Evolutionary conservation across 345 rosid genomes (phyloP).

Genomic region (Combretum micranthum): DNA sequence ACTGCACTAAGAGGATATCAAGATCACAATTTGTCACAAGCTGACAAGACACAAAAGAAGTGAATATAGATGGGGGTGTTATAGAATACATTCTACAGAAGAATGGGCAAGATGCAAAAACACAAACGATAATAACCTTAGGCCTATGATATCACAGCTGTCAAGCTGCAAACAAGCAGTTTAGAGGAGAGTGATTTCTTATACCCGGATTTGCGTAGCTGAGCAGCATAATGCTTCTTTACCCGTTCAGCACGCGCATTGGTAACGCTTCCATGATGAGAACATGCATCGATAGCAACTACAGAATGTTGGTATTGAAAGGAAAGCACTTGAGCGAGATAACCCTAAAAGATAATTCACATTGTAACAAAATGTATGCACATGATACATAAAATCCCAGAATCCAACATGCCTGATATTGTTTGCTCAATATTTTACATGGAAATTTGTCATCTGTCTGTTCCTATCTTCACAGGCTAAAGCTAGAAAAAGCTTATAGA

Average conservation of each 20-base stretch:
- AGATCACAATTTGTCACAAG: slow-evolving; percentile 11
- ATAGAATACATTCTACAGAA: no score
- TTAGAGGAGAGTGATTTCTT: background rate
- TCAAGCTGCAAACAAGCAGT: no score
- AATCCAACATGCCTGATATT: no score
- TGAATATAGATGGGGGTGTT: background rate
- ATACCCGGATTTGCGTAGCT: slow-evolving; percentile 67
- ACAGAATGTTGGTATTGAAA: slow-evolving; percentile 73
- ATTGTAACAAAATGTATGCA: slow-evolving; percentile 9
- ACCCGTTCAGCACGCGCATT: slow-evolving; percentile 80
- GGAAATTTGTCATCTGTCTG: no score
- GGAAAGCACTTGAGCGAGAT: slow-evolving; percentile 89
- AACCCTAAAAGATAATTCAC: slow-evolving; percentile 46
- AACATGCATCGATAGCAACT: slow-evolving; percentile 78
- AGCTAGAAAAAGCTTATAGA: no score
- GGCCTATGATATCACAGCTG: no score
- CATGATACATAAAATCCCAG: background rate
- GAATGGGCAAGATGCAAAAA: no score
- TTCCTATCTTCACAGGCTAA: no score
- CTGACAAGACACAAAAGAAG: slow-evolving; percentile 12
- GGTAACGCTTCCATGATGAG: slow-evolving; percentile 79
- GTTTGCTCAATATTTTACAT: no score
- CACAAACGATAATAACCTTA: no score
- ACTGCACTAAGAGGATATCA: slow-evolving; percentile 53
- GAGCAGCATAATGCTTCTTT: slow-evolving; percentile 67